Conservation (phyloP, 2,329 filamentous ascomycete species). For the Davidsoniella eucalypti region DNA sequence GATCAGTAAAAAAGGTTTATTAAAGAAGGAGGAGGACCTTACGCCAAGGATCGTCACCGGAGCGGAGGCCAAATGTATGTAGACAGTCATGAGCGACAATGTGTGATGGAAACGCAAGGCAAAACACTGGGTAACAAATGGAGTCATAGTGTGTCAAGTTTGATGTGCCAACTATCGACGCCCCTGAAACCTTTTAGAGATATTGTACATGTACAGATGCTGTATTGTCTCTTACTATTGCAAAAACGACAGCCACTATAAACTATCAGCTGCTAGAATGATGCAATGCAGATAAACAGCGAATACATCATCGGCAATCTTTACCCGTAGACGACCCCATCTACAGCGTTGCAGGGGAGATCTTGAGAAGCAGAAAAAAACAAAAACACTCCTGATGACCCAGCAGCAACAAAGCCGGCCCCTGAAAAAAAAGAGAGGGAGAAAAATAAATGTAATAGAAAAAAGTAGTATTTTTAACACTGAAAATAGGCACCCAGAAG, state of each 20-base stretch:
- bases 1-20: not conserved
- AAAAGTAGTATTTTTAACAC: not conserved
- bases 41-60: constrained; percentile 1
- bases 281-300: too few relatives aligned
- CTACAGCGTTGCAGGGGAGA: not conserved
- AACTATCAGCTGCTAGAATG: too few relatives aligned
- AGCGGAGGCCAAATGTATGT: constrained; percentile 1
- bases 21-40: not conserved
- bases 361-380: not conserved
- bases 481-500: not conserved
- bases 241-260: too few relatives aligned
- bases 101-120: not conserved
- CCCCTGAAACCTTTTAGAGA: too few relatives aligned
- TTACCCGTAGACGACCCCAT: too few relatives aligned
- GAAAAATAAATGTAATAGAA: not conserved
- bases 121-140: not conserved
- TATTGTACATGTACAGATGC: too few relatives aligned
- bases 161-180: too few relatives aligned
- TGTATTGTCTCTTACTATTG: too few relatives aligned
- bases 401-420: too few relatives aligned
- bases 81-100: not conserved
- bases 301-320: too few relatives aligned
- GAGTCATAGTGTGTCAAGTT: too few relatives aligned
- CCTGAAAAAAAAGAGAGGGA: not conserved
- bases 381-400: not conserved